Percentiles rank a stretch among this genome's conserved stretches.
phyloP scores from a whole-genome alignment of 306 rosid genomes.

The Begonia fuchsioides region DNA sequence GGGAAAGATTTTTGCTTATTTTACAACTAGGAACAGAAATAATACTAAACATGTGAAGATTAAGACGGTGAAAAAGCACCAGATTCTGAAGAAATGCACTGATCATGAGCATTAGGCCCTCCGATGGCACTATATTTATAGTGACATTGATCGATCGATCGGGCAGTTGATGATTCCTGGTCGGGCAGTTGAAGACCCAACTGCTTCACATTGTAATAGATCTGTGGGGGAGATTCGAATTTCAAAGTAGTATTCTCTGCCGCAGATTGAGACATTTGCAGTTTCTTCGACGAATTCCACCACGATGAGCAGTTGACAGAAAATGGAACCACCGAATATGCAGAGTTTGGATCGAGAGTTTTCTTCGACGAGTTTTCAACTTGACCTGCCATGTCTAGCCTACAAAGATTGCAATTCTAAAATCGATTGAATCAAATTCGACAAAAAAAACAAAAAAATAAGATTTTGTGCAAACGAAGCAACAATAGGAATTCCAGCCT shows the following conservation, averaged over 20 bases:
- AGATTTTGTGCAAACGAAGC: no score
- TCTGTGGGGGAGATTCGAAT: slow-evolving; percentile 9
- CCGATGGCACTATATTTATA: slow-evolving; percentile 8
- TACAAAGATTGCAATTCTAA: no score
- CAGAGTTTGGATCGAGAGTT: background rate
- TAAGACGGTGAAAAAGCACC: slow-evolving; percentile 13
- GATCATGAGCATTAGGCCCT: slow-evolving; percentile 19
- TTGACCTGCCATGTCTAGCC: slow-evolving; percentile 7
- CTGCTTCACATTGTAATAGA: slow-evolving; percentile 11
- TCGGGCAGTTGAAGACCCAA: slow-evolving; percentile 15
- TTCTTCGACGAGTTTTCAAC: slow-evolving; percentile 9
- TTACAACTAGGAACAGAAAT: no score
- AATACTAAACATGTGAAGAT: background rate
- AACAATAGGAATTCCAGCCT: no score
- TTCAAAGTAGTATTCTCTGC: slow-evolving; percentile 10
- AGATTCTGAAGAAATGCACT: slow-evolving; percentile 27
- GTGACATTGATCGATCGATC: slow-evolving; percentile 14
- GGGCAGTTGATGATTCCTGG: slow-evolving; percentile 14
- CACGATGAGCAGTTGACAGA: slow-evolving; percentile 2
- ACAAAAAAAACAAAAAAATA: no score
- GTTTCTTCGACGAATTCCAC: slow-evolving; percentile 14
- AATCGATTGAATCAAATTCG: no score
- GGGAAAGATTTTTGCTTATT: no score
- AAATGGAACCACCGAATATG: slow-evolving; percentile 9
- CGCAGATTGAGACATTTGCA: slow-evolving; percentile 5